These are phyloP conservation scores for Penicillium crystallinum DNA, from an alignment of 495 filamentous ascomycete species.

Conservation along the genomic window DNA sequence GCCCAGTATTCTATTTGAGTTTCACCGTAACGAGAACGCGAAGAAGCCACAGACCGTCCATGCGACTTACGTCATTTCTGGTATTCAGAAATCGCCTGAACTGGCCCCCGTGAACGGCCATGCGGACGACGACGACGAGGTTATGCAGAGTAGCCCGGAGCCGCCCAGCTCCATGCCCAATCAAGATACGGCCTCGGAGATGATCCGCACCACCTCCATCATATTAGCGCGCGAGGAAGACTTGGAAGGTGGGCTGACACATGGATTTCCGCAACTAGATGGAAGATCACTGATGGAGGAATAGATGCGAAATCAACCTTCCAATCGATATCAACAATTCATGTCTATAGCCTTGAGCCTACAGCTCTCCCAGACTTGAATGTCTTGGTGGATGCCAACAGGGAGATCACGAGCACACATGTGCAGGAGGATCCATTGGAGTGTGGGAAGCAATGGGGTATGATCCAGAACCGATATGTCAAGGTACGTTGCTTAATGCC, in stretches of 20 bases:
- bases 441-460: slow-evolving; percentile 57
- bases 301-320: slow-evolving; percentile 65
- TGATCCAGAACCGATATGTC: slow-evolving; percentile 60
- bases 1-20: slow-evolving; percentile 85
- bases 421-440: slow-evolving; percentile 59
- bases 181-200: slow-evolving; percentile 34
- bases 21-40: slow-evolving; percentile 71
- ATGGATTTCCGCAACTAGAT: neutral
- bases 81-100: slow-evolving; percentile 42
- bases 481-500: slow-evolving; percentile 38
- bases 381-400: slow-evolving; percentile 61
- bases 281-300: neutral
- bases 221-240: slow-evolving; percentile 76
- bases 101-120: slow-evolving; percentile 27
- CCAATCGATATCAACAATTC: slow-evolving; percentile 65
- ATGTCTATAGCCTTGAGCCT: slow-evolving; percentile 81
- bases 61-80: slow-evolving; percentile 84
- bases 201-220: slow-evolving; percentile 49
- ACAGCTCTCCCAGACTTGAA: slow-evolving; percentile 70
- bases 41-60: slow-evolving; percentile 69
- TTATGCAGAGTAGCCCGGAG: slow-evolving; percentile 68
- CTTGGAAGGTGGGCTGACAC: slow-evolving; percentile 54
- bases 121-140: slow-evolving; percentile 57
- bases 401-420: slow-evolving; percentile 50
- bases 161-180: slow-evolving; percentile 56